These are phyloP conservation scores for Nicotiana obtusifolia DNA, from an alignment of 257 asterid genomes.

Conservation along the genomic window DNA sequence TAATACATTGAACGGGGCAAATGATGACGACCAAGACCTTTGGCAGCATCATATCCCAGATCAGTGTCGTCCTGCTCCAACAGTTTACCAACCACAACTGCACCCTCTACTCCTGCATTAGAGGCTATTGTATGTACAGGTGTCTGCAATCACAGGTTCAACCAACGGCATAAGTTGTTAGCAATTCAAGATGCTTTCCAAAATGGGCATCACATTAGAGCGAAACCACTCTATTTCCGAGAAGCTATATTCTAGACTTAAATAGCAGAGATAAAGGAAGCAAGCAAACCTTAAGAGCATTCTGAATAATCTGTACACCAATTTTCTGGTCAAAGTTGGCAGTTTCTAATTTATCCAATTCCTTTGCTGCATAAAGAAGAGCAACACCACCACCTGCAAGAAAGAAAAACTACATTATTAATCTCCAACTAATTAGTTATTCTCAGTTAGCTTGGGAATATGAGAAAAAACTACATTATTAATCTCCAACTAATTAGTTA, in stretches of 20 bases:
- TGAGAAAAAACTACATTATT: too few relatives aligned
- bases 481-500: neutral
- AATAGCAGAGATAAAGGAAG: neutral
- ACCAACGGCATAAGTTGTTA: neutral
- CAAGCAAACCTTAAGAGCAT: conserved; percentile 69
- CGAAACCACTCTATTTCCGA: neutral
- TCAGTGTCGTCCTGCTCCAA: conserved; percentile 80
- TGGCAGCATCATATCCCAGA: conserved; percentile 95
- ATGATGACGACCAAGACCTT: conserved; percentile 33
- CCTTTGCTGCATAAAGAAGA: conserved; percentile 75
- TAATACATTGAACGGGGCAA: too few relatives aligned
- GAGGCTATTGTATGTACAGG: conserved; percentile 78
- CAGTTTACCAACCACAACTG: conserved; percentile 88
- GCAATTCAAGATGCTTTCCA: neutral
- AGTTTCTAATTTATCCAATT: conserved; percentile 60
- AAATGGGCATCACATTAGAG: neutral
- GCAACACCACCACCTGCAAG: conserved; percentile 86
- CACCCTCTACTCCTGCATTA: conserved; percentile 97
- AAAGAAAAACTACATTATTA: neutral
- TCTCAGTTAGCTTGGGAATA: neutral
- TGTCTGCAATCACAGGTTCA: conserved; percentile 33
- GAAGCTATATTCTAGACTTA: neutral
- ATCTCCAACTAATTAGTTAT: neutral
- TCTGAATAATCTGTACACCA: conserved; percentile 90
- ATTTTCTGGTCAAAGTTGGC: conserved; percentile 91